Percentiles rank a stretch among this genome's conserved stretches.
These are phyloP conservation scores for Thinopyrum elongatum DNA, from an alignment of 176 grass and related monocot species.

Conservation along the genomic window DNA sequence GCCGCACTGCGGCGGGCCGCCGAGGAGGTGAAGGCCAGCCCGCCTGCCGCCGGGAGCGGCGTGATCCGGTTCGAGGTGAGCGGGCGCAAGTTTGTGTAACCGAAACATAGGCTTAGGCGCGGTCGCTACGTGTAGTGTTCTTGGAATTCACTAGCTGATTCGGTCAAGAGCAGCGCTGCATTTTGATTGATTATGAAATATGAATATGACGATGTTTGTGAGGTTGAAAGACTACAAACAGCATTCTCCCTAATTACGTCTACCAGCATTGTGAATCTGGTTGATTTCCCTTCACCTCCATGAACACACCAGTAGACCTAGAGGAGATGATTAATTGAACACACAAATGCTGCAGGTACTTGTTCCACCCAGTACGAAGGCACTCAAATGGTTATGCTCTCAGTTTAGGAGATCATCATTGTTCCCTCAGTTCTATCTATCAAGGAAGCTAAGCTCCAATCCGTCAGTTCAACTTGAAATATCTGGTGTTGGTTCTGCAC, in stretches of 20 bases:
- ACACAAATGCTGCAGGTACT: conserved; percentile 52
- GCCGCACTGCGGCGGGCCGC: conserved; percentile 33
- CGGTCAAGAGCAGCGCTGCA: neutral
- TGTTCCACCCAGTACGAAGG: conserved; percentile 77
- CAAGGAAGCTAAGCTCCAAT: conserved; percentile 8
- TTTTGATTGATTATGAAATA: neutral
- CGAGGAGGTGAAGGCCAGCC: conserved; percentile 36
- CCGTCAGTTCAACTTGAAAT: conserved; percentile 48
- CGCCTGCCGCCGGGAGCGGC: conserved; percentile 37
- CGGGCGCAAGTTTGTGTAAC: neutral
- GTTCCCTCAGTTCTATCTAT: conserved; percentile 88
- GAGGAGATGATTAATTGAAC: conserved; percentile 9
- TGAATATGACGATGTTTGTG: neutral
- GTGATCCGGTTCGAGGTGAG: conserved; percentile 55
- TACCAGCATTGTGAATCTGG: neutral
- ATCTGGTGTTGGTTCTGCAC: conserved; percentile 63
- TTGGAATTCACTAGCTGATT: neutral
- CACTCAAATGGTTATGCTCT: conserved; percentile 70
- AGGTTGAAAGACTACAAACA: neutral
- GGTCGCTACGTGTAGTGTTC: neutral
- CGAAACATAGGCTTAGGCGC: neutral
- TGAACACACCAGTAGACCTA: neutral
- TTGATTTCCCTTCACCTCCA: neutral
- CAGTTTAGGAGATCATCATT: conserved; percentile 50
- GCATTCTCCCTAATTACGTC: neutral